Conservation (phyloP, 768 basidiomycete species). For the Arthromyces matolae region DNA sequence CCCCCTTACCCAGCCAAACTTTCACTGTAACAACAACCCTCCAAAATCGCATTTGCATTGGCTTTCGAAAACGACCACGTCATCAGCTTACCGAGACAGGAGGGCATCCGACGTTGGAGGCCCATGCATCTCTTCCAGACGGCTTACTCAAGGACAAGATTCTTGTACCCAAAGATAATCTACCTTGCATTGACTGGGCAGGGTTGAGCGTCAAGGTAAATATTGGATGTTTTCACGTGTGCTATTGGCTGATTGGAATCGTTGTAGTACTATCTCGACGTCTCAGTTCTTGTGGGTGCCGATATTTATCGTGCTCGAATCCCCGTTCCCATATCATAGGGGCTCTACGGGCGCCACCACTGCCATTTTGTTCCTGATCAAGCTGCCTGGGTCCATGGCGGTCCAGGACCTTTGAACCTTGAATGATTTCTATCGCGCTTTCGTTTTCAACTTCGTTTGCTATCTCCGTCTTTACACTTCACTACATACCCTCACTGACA, state of each 20-base stretch:
- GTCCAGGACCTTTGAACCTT: no score
- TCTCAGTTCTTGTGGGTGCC: conserved; percentile 62
- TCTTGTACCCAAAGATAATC: conserved; percentile 50
- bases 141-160: conserved; percentile 64
- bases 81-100: conserved; percentile 34
- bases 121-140: conserved; percentile 53
- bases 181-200: conserved; percentile 64
- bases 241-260: conserved; percentile 10
- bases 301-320: conserved; percentile 60
- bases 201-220: conserved; percentile 65
- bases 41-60: conserved; percentile 52
- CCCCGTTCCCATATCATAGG: conserved; percentile 57
- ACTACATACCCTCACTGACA: background rate
- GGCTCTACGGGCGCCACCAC: conserved; percentile 10
- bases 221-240: conserved; percentile 4
- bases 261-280: conserved; percentile 66
- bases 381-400: background rate
- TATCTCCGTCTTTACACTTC: background rate
- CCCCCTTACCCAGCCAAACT: conserved; percentile 36
- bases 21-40: conserved; percentile 44
- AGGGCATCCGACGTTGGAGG: conserved; percentile 43
- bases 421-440: background rate
- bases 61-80: conserved; percentile 69
- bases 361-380: background rate
- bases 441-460: background rate